Percentiles rank a stretch among this genome's conserved stretches.
Conservation (phyloP, 2,329 filamentous ascomycete genomes). For the Bertia moriformis region DNA sequence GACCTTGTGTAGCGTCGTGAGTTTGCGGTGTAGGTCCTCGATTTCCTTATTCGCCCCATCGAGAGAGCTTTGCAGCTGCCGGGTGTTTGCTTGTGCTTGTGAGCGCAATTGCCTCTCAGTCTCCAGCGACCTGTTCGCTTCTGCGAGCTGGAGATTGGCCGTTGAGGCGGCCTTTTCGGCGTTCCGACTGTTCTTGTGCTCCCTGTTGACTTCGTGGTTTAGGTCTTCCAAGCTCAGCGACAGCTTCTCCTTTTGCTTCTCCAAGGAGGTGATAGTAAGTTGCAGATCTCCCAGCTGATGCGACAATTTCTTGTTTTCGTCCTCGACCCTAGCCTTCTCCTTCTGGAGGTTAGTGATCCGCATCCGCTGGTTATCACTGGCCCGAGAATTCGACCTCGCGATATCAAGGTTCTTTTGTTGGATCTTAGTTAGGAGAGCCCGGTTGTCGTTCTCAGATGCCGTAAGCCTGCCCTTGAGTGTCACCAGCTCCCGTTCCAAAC, state of each 20-base stretch:
- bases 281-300: conserved; percentile 79
- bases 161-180: conserved; percentile 79
- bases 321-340: conserved; percentile 71
- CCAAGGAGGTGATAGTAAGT: conserved; percentile 64
- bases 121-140: conserved; percentile 77
- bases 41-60: conserved; percentile 72
- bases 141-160: conserved; percentile 68
- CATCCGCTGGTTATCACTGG: conserved; percentile 67
- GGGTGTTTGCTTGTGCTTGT: conserved; percentile 74
- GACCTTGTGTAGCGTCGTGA: conserved; percentile 70
- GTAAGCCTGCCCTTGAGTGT: conserved; percentile 79
- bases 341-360: conserved; percentile 64
- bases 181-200: conserved; percentile 77
- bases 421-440: conserved; percentile 85
- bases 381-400: conserved; percentile 73
- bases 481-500: conserved; percentile 76
- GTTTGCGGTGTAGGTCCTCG: conserved; percentile 62
- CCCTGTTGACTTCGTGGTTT: conserved; percentile 78
- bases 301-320: conserved; percentile 66
- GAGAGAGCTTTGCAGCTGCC: conserved; percentile 64
- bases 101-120: conserved; percentile 73
- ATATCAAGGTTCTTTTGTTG: conserved; percentile 97
- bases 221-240: conserved; percentile 78
- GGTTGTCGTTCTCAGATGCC: conserved; percentile 92
- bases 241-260: conserved; percentile 90